A percentile compares a stretch with the other conserved stretches of the same genome.
phyloP scores from a whole-genome alignment of 768 basidiomycete genomes.

The Boletellus sp. region DNA sequence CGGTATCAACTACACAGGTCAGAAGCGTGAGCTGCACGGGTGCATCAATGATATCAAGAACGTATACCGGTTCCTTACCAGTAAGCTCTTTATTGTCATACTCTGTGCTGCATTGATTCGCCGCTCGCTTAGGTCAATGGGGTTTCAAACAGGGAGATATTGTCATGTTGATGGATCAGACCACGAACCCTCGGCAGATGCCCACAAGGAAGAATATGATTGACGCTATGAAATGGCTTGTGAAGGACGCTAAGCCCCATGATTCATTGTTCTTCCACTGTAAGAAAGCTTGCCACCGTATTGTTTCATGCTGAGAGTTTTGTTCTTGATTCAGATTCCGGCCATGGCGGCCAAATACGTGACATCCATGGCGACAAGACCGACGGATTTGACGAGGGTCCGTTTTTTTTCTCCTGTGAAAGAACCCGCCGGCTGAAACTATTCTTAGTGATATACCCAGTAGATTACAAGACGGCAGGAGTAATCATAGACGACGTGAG shows the following conservation, averaged over 20 bases:
- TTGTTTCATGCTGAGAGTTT: neutral
- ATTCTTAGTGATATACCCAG: slow-evolving; percentile 73
- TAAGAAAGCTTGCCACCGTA: slow-evolving; percentile 7
- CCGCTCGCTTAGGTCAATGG: slow-evolving; percentile 35
- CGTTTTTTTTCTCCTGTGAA: neutral
- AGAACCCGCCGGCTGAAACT: neutral
- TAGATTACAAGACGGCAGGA: slow-evolving; percentile 75
- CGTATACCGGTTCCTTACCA: slow-evolving; percentile 62
- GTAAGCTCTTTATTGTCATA: slow-evolving; percentile 33
- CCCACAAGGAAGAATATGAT: slow-evolving; percentile 56
- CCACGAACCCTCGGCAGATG: slow-evolving; percentile 38
- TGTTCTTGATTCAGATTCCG: slow-evolving; percentile 59
- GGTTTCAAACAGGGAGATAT: slow-evolving; percentile 52
- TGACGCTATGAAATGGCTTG: slow-evolving; percentile 63
- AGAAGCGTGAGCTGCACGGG: slow-evolving; percentile 59
- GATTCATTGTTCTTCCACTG: slow-evolving; percentile 82
- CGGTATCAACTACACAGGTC: slow-evolving; percentile 75
- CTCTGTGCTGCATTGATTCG: neutral
- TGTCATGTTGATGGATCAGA: slow-evolving; percentile 53
- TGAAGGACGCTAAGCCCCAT: slow-evolving; percentile 59
- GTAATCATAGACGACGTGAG: slow-evolving; percentile 77
- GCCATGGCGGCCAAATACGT: slow-evolving; percentile 89
- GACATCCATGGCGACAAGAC: slow-evolving; percentile 76
- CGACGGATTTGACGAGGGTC: slow-evolving; percentile 79
- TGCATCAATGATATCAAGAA: slow-evolving; percentile 81